Conservation (phyloP, 352 stramenopile genomes). For the Phytophthora litchii region DNA sequence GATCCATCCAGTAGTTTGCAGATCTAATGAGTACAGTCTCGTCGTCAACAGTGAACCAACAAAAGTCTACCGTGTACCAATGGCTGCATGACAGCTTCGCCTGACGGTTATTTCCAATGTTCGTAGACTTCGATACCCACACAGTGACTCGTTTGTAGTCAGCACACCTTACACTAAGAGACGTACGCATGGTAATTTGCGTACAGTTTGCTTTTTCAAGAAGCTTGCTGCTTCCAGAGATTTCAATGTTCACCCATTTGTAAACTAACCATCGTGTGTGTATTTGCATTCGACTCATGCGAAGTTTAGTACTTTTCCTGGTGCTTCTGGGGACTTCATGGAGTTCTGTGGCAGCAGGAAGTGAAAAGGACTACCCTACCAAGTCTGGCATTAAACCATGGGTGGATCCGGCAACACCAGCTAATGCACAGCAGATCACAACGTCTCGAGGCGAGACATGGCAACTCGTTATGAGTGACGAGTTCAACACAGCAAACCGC, state of each 20-base stretch:
- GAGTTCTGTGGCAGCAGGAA: background rate
- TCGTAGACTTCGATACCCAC: conserved; percentile 70
- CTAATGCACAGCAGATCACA: conserved; percentile 37
- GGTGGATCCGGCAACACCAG: conserved; percentile 56
- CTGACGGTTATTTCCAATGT: too few relatives aligned
- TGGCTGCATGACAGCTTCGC: too few relatives aligned
- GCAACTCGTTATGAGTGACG: conserved; percentile 92
- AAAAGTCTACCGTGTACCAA: too few relatives aligned
- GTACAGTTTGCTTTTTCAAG: conserved; percentile 9
- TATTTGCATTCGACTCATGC: conserved; percentile 8
- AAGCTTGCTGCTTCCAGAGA: background rate
- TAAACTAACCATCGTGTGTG: conserved; percentile 6
- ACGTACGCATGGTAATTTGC: too few relatives aligned
- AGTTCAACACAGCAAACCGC: conserved; percentile 89
- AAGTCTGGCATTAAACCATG: conserved; percentile 51
- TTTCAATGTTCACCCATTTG: conserved; percentile 14
- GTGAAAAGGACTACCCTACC: conserved; percentile 35
- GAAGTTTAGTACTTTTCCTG: conserved; percentile 1
- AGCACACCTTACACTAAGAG: too few relatives aligned
- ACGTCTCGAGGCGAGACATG: conserved; percentile 45
- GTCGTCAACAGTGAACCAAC: too few relatives aligned
- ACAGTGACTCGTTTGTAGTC: conserved; percentile 41
- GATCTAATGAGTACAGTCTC: too few relatives aligned
- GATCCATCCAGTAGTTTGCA: too few relatives aligned
- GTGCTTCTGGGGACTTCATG: background rate